Evolutionary conservation across 768 basidiomycete species (phyloP), one percentile per base, ranked within the genome.

Genomic region (Chalciporus pseudorubinellus): DNA sequence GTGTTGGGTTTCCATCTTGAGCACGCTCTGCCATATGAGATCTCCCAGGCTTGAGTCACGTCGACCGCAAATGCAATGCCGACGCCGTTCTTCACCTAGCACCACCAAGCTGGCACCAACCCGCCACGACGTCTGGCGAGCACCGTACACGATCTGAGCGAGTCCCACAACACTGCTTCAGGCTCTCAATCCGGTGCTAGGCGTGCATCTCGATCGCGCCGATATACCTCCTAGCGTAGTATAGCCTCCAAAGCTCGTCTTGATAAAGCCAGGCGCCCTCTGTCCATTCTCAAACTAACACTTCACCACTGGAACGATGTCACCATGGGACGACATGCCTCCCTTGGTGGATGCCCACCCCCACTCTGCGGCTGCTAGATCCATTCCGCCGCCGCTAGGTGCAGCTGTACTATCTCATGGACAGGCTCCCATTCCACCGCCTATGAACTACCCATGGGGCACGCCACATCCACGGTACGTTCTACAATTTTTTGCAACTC

Each of bases 311-410:
- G 48, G 10, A 26, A 56, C 34, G 29, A 26, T 65, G 59, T 47
- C 40, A 1, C 26, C 29, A 16, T 68, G 50, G 57, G 52, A 49
- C 4, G 68, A 57, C 18, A 70, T 68, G 62, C 67, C 68, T 3
- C 28, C 38, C 2, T 53, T 68, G 12, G 68, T 64, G 12, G 64
- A 68, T 3, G 47, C 60, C 20, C 26, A 55, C 40, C 19, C 41
- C 33, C 5, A 9, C n/a, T 39, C 54, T 31, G 52, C 48, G 26
- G 8, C 48, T 2, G 34, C 45, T 19, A 52, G 8, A 29, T 13
- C 4, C n/a, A 68, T 68, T 19, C 68, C 62, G 10, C 67, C 68
- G 3, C 60, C 68, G 20, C 50, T 39, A 4, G 56, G 56, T 18
- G 64, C 68, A 28, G 40, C 54, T 6, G 7, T 57, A 2, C 56